Evolutionary conservation across 116 monocot genomes (phyloP).

Genomic region (Cymodocea nodosa): DNA sequence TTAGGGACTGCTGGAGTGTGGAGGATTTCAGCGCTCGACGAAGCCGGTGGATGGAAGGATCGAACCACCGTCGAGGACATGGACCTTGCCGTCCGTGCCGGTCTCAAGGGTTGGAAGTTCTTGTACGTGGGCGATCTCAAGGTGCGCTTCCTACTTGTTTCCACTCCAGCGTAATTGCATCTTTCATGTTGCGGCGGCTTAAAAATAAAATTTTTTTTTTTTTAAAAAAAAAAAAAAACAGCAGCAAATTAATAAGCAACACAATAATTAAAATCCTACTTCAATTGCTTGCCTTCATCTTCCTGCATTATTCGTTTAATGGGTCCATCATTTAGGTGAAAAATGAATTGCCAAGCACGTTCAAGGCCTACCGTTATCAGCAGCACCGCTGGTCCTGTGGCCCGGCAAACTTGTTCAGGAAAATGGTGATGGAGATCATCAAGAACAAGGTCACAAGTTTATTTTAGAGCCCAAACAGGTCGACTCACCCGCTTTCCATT

Average conservation of each 20-base stretch:
- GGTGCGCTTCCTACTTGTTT: conserved; percentile 24
- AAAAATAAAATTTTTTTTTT: no score
- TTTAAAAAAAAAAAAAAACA: no score
- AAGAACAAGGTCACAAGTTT: conserved; percentile 35
- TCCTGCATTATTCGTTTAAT: no score
- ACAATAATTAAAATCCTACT: no score
- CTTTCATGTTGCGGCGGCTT: no score
- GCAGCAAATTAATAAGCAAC: no score
- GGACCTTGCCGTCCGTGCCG: conserved; percentile 83
- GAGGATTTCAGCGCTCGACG: conserved; percentile 61
- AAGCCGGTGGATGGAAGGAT: conserved; percentile 91
- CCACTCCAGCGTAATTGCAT: no score
- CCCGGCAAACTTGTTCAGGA: conserved; percentile 59
- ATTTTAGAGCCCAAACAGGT: neutral
- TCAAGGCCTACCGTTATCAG: conserved; percentile 61
- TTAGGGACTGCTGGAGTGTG: conserved; percentile 87
- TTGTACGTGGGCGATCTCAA: conserved; percentile 59
- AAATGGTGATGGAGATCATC: conserved; percentile 45
- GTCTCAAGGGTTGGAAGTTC: conserved; percentile 88
- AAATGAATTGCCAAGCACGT: conserved; percentile 58
- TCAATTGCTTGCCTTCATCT: no score
- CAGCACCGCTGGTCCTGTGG: conserved; percentile 79
- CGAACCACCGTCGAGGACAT: conserved; percentile 90
- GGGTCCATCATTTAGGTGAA: conserved; percentile 33
- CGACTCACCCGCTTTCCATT: neutral